Base-by-base conservation (phyloP, 192 early-diverging fungal genomes). In the Coemansia interrupta region DNA sequence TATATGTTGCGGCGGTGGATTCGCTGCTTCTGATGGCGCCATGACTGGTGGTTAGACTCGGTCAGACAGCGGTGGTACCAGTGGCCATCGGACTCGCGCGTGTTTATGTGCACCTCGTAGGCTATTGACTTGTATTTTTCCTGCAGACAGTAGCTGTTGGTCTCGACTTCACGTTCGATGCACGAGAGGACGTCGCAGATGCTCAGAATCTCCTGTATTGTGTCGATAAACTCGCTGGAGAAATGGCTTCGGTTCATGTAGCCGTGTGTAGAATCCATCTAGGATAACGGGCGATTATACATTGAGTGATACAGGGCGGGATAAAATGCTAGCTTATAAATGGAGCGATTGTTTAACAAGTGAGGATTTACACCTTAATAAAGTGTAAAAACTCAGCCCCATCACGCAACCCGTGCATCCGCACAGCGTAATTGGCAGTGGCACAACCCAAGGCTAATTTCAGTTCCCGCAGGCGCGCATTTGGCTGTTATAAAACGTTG, bases 21-120 rank as follows among this genome's bases (percentile, higher is more conserved):
- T 1, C 36, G 46, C 42, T 43, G 44, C 17, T 57, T 49, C 30
- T 41, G 47, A 40, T 28, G 36, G 29, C 28, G 23, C 55, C 48
- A 49, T 5, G 3, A 15, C 38, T 50, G 19, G 36, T 55, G 40
- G 39, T 55, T 55, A 13, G 36, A 24, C n/a, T 64, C 43, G 19
- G 54, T 57, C 12, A 64, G 32, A 24, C 38, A 49, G 38, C 53
- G 53, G 55, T 64, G 63, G 15, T 64, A 50, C 63, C 63, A 64
- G 19, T 47, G 46, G 0, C 54, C 52, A 24, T 49, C 61, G 47
- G n/a, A 5, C 11, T 63, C 46, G 18, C 23, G 36, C 7, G 38
- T 57, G 22, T 52, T 64, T 43, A 64, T 28, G 18, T 55, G 54
- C 23, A 64, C 55, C 30, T 64, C 54, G 41, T 64, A 52, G 26